These are phyloP conservation scores for Tylopilus subfusipes DNA, from an alignment of 768 basidiomycete genomes.

Conservation along the genomic window DNA sequence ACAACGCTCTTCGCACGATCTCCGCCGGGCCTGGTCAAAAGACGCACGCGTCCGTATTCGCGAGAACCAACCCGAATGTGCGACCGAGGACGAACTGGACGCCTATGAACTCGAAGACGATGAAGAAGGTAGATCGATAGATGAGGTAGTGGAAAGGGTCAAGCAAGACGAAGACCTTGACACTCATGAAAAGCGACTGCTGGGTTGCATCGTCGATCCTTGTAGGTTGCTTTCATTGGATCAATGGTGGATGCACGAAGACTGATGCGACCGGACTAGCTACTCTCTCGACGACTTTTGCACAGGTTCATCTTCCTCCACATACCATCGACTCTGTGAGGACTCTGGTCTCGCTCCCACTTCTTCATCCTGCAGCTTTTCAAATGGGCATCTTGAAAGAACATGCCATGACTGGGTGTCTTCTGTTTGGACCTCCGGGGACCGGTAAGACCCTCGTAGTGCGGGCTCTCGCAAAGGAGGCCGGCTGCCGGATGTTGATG, in stretches of 20 bases:
- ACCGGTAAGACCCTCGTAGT: slow-evolving; percentile 90
- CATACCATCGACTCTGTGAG: slow-evolving; percentile 91
- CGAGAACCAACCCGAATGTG: slow-evolving; percentile 37
- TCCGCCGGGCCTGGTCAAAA: slow-evolving; percentile 61
- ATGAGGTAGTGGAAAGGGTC: slow-evolving; percentile 74
- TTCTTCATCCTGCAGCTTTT: slow-evolving; percentile 86
- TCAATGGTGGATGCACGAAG: not conserved
- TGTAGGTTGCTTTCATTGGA: slow-evolving; percentile 37
- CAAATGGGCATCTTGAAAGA: slow-evolving; percentile 85
- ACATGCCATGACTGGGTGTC: slow-evolving; percentile 86
- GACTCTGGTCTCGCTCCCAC: slow-evolving; percentile 84
- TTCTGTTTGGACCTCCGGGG: slow-evolving; percentile 91
- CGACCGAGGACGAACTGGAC: slow-evolving; percentile 30
- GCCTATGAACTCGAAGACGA: slow-evolving; percentile 34
- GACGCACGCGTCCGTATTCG: slow-evolving; percentile 38
- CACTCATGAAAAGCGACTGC: slow-evolving; percentile 72
- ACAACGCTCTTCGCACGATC: slow-evolving; percentile 45
- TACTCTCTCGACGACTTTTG: slow-evolving; percentile 78
- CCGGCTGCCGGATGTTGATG: slow-evolving; percentile 89
- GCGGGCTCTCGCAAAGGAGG: slow-evolving; percentile 88
- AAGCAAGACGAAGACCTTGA: slow-evolving; percentile 76
- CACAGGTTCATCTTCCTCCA: slow-evolving; percentile 81
- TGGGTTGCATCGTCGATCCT: slow-evolving; percentile 85
- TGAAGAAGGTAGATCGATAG: slow-evolving; percentile 31
- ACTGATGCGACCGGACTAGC: slow-evolving; percentile 36